Base-by-base conservation (phyloP, 352 stramenopile genomes). In the Plasmopara muralis region DNA sequence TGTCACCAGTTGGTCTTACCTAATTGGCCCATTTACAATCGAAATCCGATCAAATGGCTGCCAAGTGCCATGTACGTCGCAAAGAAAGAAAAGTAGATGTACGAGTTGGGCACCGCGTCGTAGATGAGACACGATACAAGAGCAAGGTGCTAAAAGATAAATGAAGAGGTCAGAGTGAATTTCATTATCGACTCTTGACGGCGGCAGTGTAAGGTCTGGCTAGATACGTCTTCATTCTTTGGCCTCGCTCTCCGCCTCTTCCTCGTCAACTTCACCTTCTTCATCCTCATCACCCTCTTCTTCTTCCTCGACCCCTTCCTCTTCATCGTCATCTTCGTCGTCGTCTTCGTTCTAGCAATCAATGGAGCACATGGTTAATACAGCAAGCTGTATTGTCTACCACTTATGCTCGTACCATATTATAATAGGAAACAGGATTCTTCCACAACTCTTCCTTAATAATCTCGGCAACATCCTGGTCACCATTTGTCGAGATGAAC, bases 371-470 rank as follows among this genome's bases (percentile, higher is more conserved):
- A 25, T 25, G 1, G 20, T 25, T 25, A 25, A 25, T 25, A 25
- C 20, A 25, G 20, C 33, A 14, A 20, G 38, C 34, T 4, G 31
- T 37, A 28, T 8, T 30, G 43, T 25, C 39, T 6, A 12, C 42
- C 18, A 40, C 14, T 20, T 53, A 41, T 62, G 53, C 30, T 25
- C 43, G 15, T 61, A 71, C 70, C 50, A 59, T 60, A 28, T 74
- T 13, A 64, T 76, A 91, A 47, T 72, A 83, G 70, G 54, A 60
- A 37, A 89, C 69, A 12, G 80, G 76, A 53, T 71, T 74, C 68
- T 87, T 89, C 77, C 72, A 91, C 5, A 87, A 35, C 31, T 91
- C 80, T 50, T 91, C 77, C 70, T 89, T 87, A 47, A 91, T 87
- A 43, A 83, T 70, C 62, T 91, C 76, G 8, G 77, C 74, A 9